phyloP scores from a whole-genome alignment of 2,329 filamentous ascomycete genomes.

The Cytospora schulzeri region DNA sequence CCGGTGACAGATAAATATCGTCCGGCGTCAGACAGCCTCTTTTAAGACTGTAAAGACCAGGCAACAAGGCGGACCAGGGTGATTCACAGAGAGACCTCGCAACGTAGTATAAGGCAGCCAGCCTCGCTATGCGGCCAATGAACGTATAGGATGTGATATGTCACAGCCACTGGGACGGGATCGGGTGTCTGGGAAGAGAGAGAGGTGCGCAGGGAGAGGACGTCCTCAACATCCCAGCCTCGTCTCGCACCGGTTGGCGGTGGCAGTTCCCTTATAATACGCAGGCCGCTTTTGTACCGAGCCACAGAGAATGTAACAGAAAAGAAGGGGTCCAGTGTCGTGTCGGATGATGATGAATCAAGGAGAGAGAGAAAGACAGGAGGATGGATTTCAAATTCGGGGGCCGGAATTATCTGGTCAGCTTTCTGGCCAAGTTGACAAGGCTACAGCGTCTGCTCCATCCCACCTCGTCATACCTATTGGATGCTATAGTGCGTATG shows the following conservation, averaged over 20 bases:
- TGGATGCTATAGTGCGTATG: not conserved
- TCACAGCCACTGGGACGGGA: not conserved
- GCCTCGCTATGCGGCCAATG: not conserved
- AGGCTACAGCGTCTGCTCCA: slow-evolving; percentile 25
- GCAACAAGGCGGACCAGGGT: slow-evolving; percentile 13
- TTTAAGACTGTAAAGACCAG: slow-evolving; percentile 4
- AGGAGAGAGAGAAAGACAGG: not conserved
- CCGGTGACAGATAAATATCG: not conserved
- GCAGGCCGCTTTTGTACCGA: not conserved
- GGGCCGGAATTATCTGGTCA: slow-evolving; percentile 20
- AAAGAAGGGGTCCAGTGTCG: not conserved
- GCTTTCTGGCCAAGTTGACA: slow-evolving; percentile 13
- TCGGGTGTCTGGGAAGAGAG: not conserved
- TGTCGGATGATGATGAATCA: not conserved
- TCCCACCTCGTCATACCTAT: slow-evolving; percentile 20
- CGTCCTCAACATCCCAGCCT: slow-evolving; percentile 5
- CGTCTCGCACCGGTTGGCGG: not conserved
- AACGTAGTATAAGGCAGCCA: slow-evolving; percentile 9
- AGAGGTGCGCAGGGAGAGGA: not conserved
- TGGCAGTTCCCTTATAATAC: not conserved
- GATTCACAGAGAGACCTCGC: slow-evolving; percentile 1
- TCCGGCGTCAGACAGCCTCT: slow-evolving; percentile 5
- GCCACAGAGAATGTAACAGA: not conserved
- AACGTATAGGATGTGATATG: not conserved
- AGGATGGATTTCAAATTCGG: not conserved